Conservation (phyloP, 306 rosid genomes). For the Vigna unguiculata region DNA sequence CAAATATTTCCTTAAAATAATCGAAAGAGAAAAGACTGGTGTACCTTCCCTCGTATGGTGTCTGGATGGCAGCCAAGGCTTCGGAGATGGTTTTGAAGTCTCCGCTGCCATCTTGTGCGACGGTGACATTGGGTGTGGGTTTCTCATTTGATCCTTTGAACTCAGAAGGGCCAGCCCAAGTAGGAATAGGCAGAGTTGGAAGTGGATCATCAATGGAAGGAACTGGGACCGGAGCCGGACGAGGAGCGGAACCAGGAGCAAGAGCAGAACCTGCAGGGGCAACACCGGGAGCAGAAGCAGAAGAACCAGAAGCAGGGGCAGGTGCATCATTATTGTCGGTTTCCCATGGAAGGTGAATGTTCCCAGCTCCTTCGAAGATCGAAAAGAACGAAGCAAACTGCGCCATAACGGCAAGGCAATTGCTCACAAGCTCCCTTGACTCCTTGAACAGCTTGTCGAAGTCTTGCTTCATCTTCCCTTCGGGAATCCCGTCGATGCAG, state of each 20-base stretch:
- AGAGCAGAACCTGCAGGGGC: not conserved
- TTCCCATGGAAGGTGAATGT: conserved; percentile 49
- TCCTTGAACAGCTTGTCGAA: conserved; percentile 43
- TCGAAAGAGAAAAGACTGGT: not conserved
- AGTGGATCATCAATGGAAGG: conserved; percentile 35
- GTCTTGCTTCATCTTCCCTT: conserved; percentile 58
- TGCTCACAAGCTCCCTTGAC: conserved; percentile 65
- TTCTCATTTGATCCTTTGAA: conserved; percentile 50
- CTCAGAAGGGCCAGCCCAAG: conserved; percentile 54
- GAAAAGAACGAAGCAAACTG: conserved; percentile 50
- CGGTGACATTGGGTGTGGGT: conserved; percentile 76
- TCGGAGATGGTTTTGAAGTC: conserved; percentile 70
- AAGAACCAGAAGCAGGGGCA: not conserved
- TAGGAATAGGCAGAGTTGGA: conserved; percentile 38
- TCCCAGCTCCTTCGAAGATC: conserved; percentile 30
- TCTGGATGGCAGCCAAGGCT: conserved; percentile 74
- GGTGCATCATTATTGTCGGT: not conserved
- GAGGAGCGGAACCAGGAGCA: conserved; percentile 8
- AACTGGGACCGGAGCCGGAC: not conserved
- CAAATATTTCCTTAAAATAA: not conserved
- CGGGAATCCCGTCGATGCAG: conserved; percentile 76
- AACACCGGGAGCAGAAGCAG: not conserved
- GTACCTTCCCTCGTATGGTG: conserved; percentile 71
- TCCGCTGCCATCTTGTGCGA: conserved; percentile 81
- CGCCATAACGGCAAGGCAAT: conserved; percentile 66